Evolutionary conservation across 495 filamentous ascomycete species (phyloP).

Genomic region (Penicillium robsamsonii): DNA sequence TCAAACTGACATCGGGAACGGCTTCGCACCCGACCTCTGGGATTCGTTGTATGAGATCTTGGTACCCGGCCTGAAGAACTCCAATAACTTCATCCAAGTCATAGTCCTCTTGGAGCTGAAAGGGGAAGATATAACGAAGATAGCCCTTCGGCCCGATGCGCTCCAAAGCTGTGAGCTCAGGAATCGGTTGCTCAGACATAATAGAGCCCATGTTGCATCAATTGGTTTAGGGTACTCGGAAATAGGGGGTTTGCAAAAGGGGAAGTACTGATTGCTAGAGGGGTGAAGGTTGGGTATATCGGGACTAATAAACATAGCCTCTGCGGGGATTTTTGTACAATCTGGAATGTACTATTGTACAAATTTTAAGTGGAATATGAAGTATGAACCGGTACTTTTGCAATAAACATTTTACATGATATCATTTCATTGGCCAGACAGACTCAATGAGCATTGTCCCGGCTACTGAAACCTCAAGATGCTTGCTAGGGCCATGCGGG

Average conservation of each 20-base stretch:
- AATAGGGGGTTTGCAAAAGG: not conserved
- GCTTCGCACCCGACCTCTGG: conserved; percentile 31
- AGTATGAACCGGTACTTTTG: no score
- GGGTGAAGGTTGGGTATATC: not conserved
- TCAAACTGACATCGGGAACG: conserved; percentile 27
- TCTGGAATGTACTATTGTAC: no score
- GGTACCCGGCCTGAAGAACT: conserved; percentile 28
- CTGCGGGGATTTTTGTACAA: no score
- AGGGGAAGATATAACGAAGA: conserved; percentile 32
- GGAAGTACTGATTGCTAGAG: not conserved
- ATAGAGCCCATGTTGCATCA: conserved; percentile 15
- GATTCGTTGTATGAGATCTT: conserved; percentile 24
- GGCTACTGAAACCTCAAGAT: not conserved
- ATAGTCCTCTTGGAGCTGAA: conserved; percentile 26
- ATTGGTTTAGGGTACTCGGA: not conserved
- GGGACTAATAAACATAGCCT: not conserved
- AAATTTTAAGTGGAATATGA: no score
- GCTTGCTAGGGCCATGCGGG: not conserved
- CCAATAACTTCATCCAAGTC: conserved; percentile 24
- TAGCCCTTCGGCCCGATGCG: conserved; percentile 38
- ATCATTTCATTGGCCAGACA: no score
- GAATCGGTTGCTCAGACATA: conserved; percentile 6
- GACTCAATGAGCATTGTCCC: no score
- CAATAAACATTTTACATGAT: no score
- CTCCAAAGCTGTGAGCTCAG: conserved; percentile 29